Evolutionary conservation across 306 rosid genomes (phyloP).

Genomic region (Herpetospermum pedunculosum): DNA sequence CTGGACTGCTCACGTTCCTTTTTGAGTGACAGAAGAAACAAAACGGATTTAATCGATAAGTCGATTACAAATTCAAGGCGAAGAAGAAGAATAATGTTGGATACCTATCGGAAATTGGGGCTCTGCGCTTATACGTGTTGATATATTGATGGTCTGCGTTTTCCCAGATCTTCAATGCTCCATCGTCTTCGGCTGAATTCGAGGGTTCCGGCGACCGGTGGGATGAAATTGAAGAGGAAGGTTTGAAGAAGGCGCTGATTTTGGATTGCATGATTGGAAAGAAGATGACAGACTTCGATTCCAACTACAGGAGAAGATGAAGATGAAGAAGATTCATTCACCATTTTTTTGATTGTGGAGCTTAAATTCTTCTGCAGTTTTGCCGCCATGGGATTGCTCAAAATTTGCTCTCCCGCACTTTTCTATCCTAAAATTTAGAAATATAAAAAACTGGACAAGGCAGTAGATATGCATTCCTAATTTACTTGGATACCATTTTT

Average conservation of each 20-base stretch:
- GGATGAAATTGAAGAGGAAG: constrained; percentile 16
- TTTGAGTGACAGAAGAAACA: neutral
- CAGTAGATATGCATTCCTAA: no score
- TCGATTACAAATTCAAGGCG: neutral
- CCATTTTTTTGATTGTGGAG: neutral
- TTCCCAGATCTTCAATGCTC: constrained; percentile 51
- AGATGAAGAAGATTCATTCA: neutral
- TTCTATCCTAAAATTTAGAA: neutral
- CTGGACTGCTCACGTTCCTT: constrained; percentile 10
- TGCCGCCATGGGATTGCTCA: neutral
- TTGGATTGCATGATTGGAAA: constrained; percentile 27
- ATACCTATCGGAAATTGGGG: constrained; percentile 25
- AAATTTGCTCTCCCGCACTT: neutral
- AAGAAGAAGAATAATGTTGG: neutral
- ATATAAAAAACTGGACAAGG: no score
- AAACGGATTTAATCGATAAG: neutral
- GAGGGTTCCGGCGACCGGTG: constrained; percentile 14
- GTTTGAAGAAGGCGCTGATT: constrained; percentile 60
- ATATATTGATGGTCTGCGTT: constrained; percentile 26
- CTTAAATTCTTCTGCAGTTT: neutral
- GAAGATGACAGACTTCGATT: neutral
- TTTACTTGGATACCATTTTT: no score
- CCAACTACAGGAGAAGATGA: neutral
- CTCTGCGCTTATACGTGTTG: constrained; percentile 38
- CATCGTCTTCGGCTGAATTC: constrained; percentile 13